phyloP scores from a whole-genome alignment of 345 rosid species.

The Hypericum androsaemum region DNA sequence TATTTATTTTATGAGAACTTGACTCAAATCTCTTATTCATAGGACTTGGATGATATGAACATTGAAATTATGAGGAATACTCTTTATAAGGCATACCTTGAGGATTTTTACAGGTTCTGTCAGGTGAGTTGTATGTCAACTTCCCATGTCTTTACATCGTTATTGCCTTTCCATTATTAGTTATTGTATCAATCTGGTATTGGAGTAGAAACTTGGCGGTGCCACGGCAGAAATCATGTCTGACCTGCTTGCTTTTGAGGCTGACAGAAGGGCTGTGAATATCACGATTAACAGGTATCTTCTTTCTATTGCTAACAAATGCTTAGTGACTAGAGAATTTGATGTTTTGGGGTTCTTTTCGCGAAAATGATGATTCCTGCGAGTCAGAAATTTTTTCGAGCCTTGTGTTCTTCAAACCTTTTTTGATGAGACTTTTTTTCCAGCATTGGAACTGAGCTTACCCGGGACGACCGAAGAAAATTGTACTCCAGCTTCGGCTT shows the following conservation, averaged over 20 bases:
- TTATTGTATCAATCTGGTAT: conserved; percentile 6
- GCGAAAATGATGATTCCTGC: too few species aligned
- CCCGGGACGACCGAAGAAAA: conserved; percentile 93
- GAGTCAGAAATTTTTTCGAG: not conserved
- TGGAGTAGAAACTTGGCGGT: conserved; percentile 82
- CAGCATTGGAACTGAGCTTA: conserved; percentile 99
- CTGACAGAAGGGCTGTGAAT: conserved; percentile 94
- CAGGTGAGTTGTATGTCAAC: conserved; percentile 40
- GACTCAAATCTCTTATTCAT: not conserved
- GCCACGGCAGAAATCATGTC: conserved; percentile 98
- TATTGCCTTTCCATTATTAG: not conserved
- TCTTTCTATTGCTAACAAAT: not conserved
- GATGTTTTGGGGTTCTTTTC: too few species aligned
- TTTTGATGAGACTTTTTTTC: conserved; percentile 10
- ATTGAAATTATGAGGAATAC: conserved; percentile 95
- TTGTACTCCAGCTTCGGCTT: conserved; percentile 89
- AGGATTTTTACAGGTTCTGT: conserved; percentile 92
- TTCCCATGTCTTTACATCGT: not conserved
- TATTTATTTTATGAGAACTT: not conserved
- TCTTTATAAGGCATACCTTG: conserved; percentile 92
- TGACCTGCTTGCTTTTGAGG: conserved; percentile 93
- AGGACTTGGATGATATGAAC: conserved; percentile 99
- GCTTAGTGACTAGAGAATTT: too few species aligned
- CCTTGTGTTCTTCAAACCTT: not conserved
- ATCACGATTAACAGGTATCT: conserved; percentile 82